Conservation (phyloP, 371 early-diverging fungal genomes). For the Rhizomucor miehei region DNA sequence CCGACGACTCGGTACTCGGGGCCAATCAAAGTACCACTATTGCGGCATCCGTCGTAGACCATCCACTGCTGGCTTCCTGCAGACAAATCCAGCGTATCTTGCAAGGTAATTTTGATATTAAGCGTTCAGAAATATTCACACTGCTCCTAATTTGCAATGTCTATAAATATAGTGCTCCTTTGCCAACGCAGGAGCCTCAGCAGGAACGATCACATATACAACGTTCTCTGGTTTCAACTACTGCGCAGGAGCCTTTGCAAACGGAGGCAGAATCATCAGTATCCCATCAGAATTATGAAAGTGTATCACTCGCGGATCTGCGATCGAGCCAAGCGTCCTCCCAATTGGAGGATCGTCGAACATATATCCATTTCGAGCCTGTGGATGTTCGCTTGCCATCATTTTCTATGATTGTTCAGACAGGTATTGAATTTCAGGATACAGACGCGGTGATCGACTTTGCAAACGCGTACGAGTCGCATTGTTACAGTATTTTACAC, state of each 20-base stretch:
- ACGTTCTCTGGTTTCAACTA: background rate
- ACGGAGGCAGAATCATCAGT: no score
- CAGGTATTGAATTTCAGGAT: background rate
- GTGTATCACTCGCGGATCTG: no score
- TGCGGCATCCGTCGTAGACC: slow-evolving; percentile 41
- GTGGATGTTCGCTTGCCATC: slow-evolving; percentile 1
- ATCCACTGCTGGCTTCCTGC: background rate
- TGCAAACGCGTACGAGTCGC: slow-evolving; percentile 6
- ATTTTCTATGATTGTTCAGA: background rate
- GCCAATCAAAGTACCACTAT: slow-evolving; percentile 62
- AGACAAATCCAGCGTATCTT: no score
- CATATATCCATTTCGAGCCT: background rate
- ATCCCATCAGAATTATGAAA: no score
- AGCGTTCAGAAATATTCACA: no score
- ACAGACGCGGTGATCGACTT: background rate
- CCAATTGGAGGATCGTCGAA: no score
- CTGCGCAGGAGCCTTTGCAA: background rate
- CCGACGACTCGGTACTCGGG: slow-evolving; percentile 61
- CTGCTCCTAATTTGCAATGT: no score
- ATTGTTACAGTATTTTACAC: slow-evolving; percentile 6
- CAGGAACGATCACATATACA: background rate
- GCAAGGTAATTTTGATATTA: no score
- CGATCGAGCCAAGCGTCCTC: no score
- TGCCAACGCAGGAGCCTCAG: background rate
- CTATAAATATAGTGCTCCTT: slow-evolving; percentile 1